Percentiles rank a stretch among this genome's conserved stretches.
phyloP scores from a whole-genome alignment of 345 rosid species.

The Turnera subulata region DNA sequence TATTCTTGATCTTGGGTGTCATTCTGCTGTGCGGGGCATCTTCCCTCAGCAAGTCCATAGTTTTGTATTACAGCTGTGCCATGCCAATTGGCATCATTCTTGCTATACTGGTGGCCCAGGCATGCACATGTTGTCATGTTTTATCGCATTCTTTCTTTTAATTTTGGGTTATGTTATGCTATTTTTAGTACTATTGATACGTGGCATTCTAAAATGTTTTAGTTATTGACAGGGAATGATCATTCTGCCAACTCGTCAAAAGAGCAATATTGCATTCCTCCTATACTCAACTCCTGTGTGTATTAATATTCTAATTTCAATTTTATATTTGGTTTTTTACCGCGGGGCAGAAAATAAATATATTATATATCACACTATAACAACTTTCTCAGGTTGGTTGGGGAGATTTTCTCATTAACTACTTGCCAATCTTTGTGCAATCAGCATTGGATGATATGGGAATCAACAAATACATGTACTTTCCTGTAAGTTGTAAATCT shows the following conservation, averaged over 20 bases:
- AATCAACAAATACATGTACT: slow-evolving; percentile 86
- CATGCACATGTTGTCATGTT: too few relatives aligned
- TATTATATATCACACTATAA: not conserved
- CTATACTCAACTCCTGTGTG: slow-evolving; percentile 74
- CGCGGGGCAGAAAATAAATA: not conserved
- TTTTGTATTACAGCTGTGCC: slow-evolving; percentile 84
- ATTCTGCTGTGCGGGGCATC: slow-evolving; percentile 59
- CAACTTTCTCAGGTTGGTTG: slow-evolving; percentile 58
- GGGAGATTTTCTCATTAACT: slow-evolving; percentile 80
- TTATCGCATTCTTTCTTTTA: too few relatives aligned
- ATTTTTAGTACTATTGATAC: too few relatives aligned
- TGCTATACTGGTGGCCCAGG: slow-evolving; percentile 69
- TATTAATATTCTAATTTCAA: slow-evolving; percentile 10
- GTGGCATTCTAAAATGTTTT: not conserved
- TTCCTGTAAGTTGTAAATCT: slow-evolving; percentile 97
- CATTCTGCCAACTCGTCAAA: slow-evolving; percentile 83
- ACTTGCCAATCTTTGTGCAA: slow-evolving; percentile 57
- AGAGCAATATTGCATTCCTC: slow-evolving; percentile 71
- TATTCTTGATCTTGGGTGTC: slow-evolving; percentile 61
- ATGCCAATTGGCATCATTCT: slow-evolving; percentile 93
- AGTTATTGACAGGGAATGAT: slow-evolving; percentile 74
- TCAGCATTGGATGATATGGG: slow-evolving; percentile 72
- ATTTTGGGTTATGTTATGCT: too few relatives aligned
- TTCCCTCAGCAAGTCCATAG: slow-evolving; percentile 65
- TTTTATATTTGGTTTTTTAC: not conserved